These are phyloP conservation scores for Trichothecium roseum DNA, from an alignment of 2,329 filamentous ascomycete species.

Conservation along the genomic window DNA sequence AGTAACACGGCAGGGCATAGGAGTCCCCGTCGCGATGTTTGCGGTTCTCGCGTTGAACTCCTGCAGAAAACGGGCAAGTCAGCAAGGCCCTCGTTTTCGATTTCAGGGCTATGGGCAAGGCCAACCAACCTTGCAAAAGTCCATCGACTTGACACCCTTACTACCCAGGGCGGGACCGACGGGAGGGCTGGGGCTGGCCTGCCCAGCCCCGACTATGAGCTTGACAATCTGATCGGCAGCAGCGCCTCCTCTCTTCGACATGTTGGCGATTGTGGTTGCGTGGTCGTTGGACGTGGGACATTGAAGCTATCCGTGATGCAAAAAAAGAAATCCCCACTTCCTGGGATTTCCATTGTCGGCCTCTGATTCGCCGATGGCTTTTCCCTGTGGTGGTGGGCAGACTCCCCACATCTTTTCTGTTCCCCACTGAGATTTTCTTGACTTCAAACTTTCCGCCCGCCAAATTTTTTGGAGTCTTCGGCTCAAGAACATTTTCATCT, in stretches of 20 bases:
- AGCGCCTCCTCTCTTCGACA: conserved; percentile 39
- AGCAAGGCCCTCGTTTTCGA: too few species aligned
- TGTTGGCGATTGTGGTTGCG: conserved; percentile 14
- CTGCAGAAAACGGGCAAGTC: conserved; percentile 31
- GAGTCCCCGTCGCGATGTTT: conserved; percentile 71
- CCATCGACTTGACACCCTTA: conserved; percentile 98
- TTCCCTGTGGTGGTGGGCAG: conserved; percentile 1
- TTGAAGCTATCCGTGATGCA: background rate
- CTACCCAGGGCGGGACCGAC: conserved; percentile 93
- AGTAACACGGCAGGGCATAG: conserved; percentile 81
- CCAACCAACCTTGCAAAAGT: conserved; percentile 82
- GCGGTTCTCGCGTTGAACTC: conserved; percentile 95
- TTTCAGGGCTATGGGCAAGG: background rate
- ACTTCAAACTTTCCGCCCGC: too few species aligned
- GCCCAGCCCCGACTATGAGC: conserved; percentile 91
- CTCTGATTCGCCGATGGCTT: background rate
- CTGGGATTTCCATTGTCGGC: conserved; percentile 1
- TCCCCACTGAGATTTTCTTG: too few species aligned
- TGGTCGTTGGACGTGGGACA: conserved; percentile 4
- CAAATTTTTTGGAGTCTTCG: background rate
- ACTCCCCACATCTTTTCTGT: too few species aligned
- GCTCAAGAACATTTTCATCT: too few species aligned
- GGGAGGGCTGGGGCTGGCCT: conserved; percentile 88
- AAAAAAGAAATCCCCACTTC: conserved; percentile 1
- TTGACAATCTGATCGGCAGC: conserved; percentile 73